Base-by-base conservation (phyloP, 805 yeast species). In the Candida nanaspora region DNA sequence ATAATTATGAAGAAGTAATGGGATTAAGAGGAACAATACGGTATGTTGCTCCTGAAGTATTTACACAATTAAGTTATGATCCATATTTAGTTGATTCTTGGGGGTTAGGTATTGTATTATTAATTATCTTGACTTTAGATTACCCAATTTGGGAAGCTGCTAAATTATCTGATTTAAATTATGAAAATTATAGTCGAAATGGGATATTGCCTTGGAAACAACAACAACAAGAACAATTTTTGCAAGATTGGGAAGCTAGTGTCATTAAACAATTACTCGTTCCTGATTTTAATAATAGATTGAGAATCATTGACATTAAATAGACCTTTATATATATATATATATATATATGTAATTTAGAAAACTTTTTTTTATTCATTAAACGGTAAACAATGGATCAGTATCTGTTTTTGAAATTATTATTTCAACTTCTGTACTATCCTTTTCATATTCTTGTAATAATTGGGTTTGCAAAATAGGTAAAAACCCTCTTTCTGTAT, bases 401-500 rank as follows among this genome's bases (percentile, higher is more conserved):
- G 50, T 57, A 55, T 87, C 95, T 1, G 62, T 56, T 37, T 60
- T 49, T 50, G 88, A 74, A 32, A 83, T 66, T 1, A 47, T 46
- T n/a, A 81, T 63, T 2, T 63, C 68, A 18, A 72, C 67, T 7
- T 62, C 66, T 18, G 35, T 35, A 3, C 35, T 59, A 15, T 39
- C 42, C 33, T 33, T 21, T 1, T 59, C 61, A 32, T 78, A 62
- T 48, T 74, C 80, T 2, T 47, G 40, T 21, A 40, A 43, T 42
- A 86, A 66, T 53, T 76, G 80, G 20, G 57, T 43, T 57, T 73
- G 69, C 50, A 86, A 66, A 1, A 63, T 70, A 20, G 53, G 48
- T 46, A 93, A 65, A 55, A 80, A 93, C 0, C 95, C 95, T 42
- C 98, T 69, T 61, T 93, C 98, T 0, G 96, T 86, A 57, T 91